These are phyloP conservation scores for Rhypophila decipiens DNA, from an alignment of 495 filamentous ascomycete species.

Conservation along the genomic window DNA sequence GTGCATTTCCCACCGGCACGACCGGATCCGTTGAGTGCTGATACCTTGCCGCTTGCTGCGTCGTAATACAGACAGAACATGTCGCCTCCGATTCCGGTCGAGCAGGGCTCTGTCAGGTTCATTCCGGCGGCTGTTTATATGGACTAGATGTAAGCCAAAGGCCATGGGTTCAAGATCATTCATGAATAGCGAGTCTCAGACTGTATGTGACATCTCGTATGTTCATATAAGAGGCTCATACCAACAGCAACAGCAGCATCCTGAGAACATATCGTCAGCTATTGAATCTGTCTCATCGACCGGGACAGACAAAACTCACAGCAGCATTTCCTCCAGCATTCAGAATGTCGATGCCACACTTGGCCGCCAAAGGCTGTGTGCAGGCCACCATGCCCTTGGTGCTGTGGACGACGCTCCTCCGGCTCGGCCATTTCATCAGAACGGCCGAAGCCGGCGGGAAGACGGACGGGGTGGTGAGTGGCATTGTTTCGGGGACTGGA, in stretches of 20 bases:
- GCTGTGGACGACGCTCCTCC: conserved; percentile 88
- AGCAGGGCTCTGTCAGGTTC: conserved; percentile 89
- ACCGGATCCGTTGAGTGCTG: conserved; percentile 86
- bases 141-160: neutral
- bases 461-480: conserved; percentile 39
- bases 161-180: neutral
- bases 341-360: conserved; percentile 78
- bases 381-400: conserved; percentile 88
- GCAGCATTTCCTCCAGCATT: conserved; percentile 89
- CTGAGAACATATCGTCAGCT: conserved; percentile 40
- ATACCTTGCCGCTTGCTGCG: conserved; percentile 71
- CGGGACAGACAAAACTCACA: conserved; percentile 42
- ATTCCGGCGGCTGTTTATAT: conserved; percentile 60
- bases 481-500: too few relatives aligned
- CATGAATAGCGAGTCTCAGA: neutral
- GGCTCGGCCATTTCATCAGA: conserved; percentile 67
- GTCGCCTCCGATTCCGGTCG: conserved; percentile 95
- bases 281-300: neutral
- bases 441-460: conserved; percentile 56
- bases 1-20: conserved; percentile 65
- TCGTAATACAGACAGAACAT: conserved; percentile 97
- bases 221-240: conserved; percentile 2
- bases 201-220: neutral
- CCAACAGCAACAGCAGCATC: conserved; percentile 82
- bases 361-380: conserved; percentile 84